Conservation (phyloP, 2,329 filamentous ascomycete genomes). For the Cryphonectria naterciae region DNA sequence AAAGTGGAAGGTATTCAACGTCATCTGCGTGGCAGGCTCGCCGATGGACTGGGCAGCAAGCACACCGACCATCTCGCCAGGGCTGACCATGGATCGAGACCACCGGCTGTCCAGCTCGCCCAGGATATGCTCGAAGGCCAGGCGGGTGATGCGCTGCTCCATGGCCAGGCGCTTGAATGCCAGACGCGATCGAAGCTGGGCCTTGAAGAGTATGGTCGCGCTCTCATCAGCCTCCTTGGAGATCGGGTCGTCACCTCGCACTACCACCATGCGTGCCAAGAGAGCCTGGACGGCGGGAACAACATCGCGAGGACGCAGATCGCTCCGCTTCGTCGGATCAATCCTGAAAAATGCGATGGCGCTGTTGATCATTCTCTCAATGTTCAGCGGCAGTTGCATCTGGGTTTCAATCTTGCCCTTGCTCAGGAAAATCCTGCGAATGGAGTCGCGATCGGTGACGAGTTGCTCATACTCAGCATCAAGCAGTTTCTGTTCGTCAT, state of each 20-base stretch:
- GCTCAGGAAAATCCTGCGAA: constrained; percentile 67
- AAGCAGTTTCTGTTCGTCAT: constrained; percentile 82
- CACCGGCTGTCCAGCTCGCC: constrained; percentile 91
- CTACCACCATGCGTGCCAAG: constrained; percentile 78
- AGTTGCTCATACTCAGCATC: constrained; percentile 88
- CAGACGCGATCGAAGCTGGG: constrained; percentile 83
- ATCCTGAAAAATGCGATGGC: constrained; percentile 91
- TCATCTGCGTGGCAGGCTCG: constrained; percentile 99
- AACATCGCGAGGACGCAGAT: constrained; percentile 85
- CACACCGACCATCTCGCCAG: constrained; percentile 98
- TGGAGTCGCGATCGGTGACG: constrained; percentile 70
- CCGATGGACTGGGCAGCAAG: constrained; percentile 97
- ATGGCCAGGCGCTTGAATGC: constrained; percentile 93
- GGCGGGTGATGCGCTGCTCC: constrained; percentile 82
- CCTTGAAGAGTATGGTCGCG: constrained; percentile 90
- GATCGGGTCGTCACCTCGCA: constrained; percentile 81
- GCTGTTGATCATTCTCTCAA: constrained; percentile 86
- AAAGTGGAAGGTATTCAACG: constrained; percentile 99
- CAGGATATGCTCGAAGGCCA: constrained; percentile 89
- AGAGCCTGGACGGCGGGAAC: constrained; percentile 78
- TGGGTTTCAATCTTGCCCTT: constrained; percentile 76
- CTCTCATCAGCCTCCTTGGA: constrained; percentile 86
- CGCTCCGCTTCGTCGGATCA: constrained; percentile 81
- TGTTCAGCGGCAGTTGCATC: constrained; percentile 91
- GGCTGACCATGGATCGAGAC: constrained; percentile 81